phyloP scores from a whole-genome alignment of 106 monocot species.

The Phalaenopsis aphrodite region DNA sequence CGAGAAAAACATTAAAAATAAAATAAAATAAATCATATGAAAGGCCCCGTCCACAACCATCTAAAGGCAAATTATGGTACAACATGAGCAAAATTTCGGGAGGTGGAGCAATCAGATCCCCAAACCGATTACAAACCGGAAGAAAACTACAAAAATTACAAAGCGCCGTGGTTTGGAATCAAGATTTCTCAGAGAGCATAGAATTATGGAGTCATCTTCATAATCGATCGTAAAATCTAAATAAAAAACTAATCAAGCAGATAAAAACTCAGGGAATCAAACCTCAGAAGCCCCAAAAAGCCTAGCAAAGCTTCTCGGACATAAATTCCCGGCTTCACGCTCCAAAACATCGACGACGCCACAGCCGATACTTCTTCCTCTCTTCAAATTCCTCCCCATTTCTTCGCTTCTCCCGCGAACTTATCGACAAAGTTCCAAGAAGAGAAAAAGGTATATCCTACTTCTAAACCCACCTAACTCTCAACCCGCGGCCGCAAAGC shows the following conservation, averaged over 20 bases:
- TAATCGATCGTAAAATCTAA: neutral
- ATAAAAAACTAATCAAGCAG: neutral
- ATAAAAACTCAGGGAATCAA: neutral
- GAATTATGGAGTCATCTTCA: neutral
- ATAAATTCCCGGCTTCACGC: constrained; percentile 46
- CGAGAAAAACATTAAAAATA: neutral
- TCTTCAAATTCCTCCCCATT: constrained; percentile 19
- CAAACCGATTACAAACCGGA: neutral
- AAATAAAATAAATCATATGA: neutral
- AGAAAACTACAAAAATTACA: neutral
- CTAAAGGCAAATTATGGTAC: neutral
- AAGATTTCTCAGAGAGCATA: neutral
- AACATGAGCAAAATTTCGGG: neutral
- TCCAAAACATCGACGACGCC: constrained; percentile 27
- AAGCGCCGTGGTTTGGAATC: neutral
- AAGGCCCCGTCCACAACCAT: neutral
- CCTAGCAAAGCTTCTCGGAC: constrained; percentile 41
- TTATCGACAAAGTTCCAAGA: neutral
- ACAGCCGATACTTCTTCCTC: constrained; percentile 7
- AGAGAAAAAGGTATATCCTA: neutral
- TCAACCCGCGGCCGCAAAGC: neutral
- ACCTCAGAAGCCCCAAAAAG: constrained; percentile 56
- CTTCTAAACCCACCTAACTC: neutral
- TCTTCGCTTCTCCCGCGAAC: neutral
- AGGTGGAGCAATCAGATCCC: neutral